Conservation (phyloP, 192 early-diverging fungal genomes). For the Backusella tuberculispora region DNA sequence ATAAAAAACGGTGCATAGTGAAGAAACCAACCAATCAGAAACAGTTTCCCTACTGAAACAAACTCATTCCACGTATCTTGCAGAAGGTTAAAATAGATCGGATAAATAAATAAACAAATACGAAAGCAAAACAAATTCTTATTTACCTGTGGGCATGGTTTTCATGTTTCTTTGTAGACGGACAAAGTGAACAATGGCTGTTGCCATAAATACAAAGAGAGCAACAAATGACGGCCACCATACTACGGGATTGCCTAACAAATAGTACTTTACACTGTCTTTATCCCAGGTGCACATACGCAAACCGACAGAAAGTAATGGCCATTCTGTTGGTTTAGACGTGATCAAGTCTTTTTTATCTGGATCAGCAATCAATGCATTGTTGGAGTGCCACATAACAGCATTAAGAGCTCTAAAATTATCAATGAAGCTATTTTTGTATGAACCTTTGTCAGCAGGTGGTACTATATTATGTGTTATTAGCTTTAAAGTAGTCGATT, state of each 20-base stretch:
- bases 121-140: background rate
- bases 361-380: conserved; percentile 89
- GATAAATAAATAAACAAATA: background rate
- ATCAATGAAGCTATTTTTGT: conserved; percentile 76
- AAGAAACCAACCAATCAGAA: conserved; percentile 85
- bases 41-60: conserved; percentile 67
- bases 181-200: conserved; percentile 53
- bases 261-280: conserved; percentile 83
- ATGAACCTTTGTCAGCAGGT: conserved; percentile 61
- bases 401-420: conserved; percentile 91
- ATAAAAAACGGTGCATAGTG: conserved; percentile 95
- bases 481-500: background rate
- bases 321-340: conserved; percentile 91
- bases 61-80: conserved; percentile 50
- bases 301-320: conserved; percentile 80
- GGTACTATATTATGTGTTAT: conserved; percentile 53
- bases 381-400: conserved; percentile 97
- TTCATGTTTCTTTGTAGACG: conserved; percentile 65
- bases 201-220: conserved; percentile 41
- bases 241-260: conserved; percentile 89
- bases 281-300: conserved; percentile 96
- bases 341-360: conserved; percentile 87
- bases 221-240: conserved; percentile 81
- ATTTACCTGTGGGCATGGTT: conserved; percentile 51
- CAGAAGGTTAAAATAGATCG: background rate